phyloP scores from a whole-genome alignment of 2,329 filamentous ascomycete species.

The Paecilomyces sp. region DNA sequence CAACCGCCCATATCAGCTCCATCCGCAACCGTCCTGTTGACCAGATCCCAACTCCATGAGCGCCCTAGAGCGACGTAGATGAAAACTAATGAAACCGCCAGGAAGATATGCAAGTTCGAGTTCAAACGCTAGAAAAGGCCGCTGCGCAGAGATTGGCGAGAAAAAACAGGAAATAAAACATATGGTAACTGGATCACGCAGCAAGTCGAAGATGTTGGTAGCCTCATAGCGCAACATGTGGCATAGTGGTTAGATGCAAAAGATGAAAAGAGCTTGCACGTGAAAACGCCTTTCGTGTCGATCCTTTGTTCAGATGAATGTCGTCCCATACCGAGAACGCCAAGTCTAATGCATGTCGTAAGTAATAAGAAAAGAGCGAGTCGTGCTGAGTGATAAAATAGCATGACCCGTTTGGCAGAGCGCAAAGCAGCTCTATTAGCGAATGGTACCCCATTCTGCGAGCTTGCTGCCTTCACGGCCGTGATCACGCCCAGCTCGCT shows the following conservation, averaged over 20 bases:
- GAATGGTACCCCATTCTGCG: constrained; percentile 77
- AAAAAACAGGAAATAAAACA: not conserved
- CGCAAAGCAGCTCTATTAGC: constrained; percentile 31
- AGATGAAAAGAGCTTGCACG: constrained; percentile 21
- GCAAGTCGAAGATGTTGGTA: not conserved
- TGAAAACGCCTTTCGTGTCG: constrained; percentile 12
- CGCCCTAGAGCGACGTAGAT: not conserved
- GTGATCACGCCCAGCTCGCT: constrained; percentile 62
- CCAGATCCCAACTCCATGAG: constrained; percentile 2
- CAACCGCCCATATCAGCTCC: not conserved
- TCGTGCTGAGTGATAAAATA: not conserved
- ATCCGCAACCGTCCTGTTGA: not conserved
- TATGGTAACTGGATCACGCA: not conserved
- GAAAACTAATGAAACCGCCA: not conserved
- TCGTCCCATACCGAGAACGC: constrained; percentile 21
- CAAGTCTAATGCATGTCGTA: constrained; percentile 23
- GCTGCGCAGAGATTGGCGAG: not conserved
- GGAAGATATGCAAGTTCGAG: not conserved
- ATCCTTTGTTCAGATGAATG: constrained; percentile 16
- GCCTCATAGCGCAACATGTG: not conserved
- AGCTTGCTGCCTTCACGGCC: constrained; percentile 61
- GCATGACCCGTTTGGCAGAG: not conserved
- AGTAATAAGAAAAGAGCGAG: constrained; percentile 10
- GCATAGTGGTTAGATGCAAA: constrained; percentile 15
- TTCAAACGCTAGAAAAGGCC: not conserved